Base-by-base conservation (phyloP, 148 eudicot species). In the Cornus suecica region DNA sequence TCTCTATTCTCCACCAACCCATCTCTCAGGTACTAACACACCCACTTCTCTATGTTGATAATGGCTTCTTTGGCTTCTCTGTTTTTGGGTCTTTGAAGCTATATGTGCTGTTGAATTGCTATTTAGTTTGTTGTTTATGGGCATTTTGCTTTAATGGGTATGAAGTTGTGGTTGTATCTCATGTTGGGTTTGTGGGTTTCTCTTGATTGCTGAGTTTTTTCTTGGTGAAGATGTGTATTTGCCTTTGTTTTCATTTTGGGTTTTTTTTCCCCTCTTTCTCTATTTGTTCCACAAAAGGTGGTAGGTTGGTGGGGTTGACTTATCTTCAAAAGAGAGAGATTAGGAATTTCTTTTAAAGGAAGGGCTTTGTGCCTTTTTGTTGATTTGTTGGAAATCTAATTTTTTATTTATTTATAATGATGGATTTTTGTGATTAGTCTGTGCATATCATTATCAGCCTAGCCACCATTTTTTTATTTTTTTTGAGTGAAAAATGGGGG, bases 221-320 rank as follows among this genome's bases (percentile, higher is more conserved):
- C 45, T 64, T 69, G 16, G 45, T 9, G 2, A 7, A 18, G 28
- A 37, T 63, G 66, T 56, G 71, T 75, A 37, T 73, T 75, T 48
- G 73, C 32, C 41, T 37, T 48, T 81, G 72, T 66, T 60, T 51
- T 66, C 54, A 64, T 29, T 60, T 74, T 62, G 52, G 67, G 62
- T 74, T 61, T 45, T n/a, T 66, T 52, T n/a, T n/a, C n/a, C n/a
- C n/a, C 9, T 69, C 60, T 58, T 72, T 69, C 56, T 10, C 23
- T 48, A 29, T 58, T 56, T 34, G 72, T 52, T 52, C 77, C 69
- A 75, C 58, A 30, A 79, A 87, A 87, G 90, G 90, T 87, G 87
- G 90, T 87, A 78, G 84, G 83, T 84, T 84, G 84, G 84, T 75
- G 79, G 81, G 83, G 84, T 85, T 84, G 88, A 84, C 86, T 84